Evolutionary conservation across 768 basidiomycete genomes (phyloP), one percentile per base, ranked within the genome.

Genomic region (Russula olivacea): DNA sequence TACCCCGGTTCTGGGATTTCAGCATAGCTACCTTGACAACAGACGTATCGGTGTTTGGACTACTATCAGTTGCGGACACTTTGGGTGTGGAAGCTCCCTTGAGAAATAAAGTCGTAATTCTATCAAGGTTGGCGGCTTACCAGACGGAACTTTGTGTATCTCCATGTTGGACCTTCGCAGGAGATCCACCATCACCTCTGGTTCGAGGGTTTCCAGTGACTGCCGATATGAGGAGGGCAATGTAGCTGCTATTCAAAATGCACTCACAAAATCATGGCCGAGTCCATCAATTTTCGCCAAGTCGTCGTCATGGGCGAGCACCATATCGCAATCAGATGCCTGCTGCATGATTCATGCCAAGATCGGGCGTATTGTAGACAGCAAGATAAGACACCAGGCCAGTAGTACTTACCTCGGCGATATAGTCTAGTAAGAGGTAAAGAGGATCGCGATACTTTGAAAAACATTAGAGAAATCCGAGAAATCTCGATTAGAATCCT

Each of bases 231-330:
- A 41, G 15, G 40, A 41, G n/a, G 34, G 32, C n/a, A n/a, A n/a
- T 32, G 30, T 19, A 14, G 23, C 2, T 28, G 7, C 3, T 15
- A 28, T 12, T 6, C 25, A 50, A 30, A 32, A 10, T 12, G n/a
- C 28, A 56, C 55, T 40, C 25, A 41, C 57, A 43, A 5, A n/a
- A 1, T 17, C 17, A 36, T 25, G 17, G 9, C 32, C 8, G 3
- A 58, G n/a, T 50, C 19, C 58, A 12, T 51, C 17, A 11, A 51
- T 32, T 5, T 7, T 3, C 19, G 11, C 2, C 19, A 51, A 19
- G 50, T 34, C 52, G 6, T 54, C 52, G 6, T 61, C 52, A 25
- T 54, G 59, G 38, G 53, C 21, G 25, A 61, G 59, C 7, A 54
- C 32, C 50, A 53, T 45, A 4, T 51, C 50, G 50, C 50, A 54